Evolutionary conservation across 169 alveolate genomes (phyloP).

Genomic region (Besnoitia besnoiti): DNA sequence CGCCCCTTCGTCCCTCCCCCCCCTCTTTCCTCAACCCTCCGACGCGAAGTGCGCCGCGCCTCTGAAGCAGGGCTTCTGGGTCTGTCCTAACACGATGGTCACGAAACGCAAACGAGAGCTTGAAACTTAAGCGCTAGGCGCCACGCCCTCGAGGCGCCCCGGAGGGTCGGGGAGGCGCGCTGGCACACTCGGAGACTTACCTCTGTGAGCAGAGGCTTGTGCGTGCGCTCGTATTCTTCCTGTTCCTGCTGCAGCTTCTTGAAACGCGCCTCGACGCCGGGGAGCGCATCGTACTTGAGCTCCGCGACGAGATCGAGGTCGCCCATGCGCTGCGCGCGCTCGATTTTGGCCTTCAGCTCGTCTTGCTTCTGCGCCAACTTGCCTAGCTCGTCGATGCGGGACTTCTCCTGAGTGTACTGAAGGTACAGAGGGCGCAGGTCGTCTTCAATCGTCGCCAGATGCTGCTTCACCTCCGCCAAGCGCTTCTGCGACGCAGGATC

Average conservation of each 20-base stretch:
- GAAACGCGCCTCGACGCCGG: conserved; percentile 83
- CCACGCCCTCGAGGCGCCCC: too few relatives aligned
- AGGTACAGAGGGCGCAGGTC: conserved; percentile 51
- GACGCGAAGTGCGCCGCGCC: too few relatives aligned
- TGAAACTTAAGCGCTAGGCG: too few relatives aligned
- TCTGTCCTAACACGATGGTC: too few relatives aligned
- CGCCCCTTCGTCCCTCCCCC: too few relatives aligned
- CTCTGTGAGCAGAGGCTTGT: conserved; percentile 58
- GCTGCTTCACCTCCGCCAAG: conserved; percentile 72
- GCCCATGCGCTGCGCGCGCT: conserved; percentile 84
- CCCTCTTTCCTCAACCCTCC: too few relatives aligned
- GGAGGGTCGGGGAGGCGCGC: too few relatives aligned
- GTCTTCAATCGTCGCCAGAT: conserved; percentile 48
- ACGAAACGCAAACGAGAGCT: too few relatives aligned
- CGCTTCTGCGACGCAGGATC: conserved; percentile 72
- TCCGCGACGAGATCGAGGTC: conserved; percentile 88
- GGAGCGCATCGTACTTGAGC: conserved; percentile 86
- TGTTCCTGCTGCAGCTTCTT: conserved; percentile 61
- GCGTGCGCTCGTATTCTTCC: conserved; percentile 47
- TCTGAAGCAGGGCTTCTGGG: too few relatives aligned
- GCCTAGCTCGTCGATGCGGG: conserved; percentile 80
- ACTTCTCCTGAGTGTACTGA: conserved; percentile 77
- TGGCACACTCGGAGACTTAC: too few relatives aligned
- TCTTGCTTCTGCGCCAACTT: conserved; percentile 82
- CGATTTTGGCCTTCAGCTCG: conserved; percentile 84